phyloP scores from a whole-genome alignment of 2,329 filamentous ascomycete genomes.

The Furcasterigmium furcatum region DNA sequence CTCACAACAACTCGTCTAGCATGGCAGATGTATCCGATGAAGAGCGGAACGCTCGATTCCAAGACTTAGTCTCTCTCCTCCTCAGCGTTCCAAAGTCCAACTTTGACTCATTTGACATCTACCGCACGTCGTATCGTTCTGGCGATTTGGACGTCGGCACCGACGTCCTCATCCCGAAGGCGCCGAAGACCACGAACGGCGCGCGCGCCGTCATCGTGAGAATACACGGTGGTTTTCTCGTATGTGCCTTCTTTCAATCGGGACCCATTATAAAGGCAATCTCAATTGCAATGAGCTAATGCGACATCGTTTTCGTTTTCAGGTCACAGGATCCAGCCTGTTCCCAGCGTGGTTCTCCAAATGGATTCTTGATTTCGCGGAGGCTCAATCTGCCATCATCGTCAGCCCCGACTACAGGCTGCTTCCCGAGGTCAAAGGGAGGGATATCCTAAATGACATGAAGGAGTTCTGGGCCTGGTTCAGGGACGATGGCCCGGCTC shows the following conservation, averaged over 20 bases:
- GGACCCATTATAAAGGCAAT: too few relatives aligned
- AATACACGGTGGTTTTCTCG: conserved; percentile 3
- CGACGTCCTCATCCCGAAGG: background rate
- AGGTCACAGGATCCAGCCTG: conserved; percentile 3
- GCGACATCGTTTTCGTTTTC: background rate
- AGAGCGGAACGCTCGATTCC: background rate
- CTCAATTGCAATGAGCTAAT: background rate
- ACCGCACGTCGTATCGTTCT: background rate
- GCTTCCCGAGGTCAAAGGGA: background rate
- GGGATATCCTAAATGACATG: conserved; percentile 1
- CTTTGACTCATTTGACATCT: background rate
- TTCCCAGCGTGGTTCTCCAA: conserved; percentile 3
- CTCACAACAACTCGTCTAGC: too few relatives aligned
- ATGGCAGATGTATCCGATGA: background rate
- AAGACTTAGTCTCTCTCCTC: background rate
- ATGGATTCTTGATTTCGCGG: conserved; percentile 4
- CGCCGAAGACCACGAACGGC: background rate
- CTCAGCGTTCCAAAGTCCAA: background rate
- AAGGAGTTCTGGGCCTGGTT: conserved; percentile 1
- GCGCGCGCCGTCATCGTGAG: background rate
- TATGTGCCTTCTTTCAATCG: too few relatives aligned
- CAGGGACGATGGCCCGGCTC: background rate
- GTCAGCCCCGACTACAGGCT: conserved; percentile 1
- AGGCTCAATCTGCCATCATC: background rate
- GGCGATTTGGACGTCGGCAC: background rate